phyloP scores from a whole-genome alignment of 805 yeast genomes.

The Yamadazyma scolyti region DNA sequence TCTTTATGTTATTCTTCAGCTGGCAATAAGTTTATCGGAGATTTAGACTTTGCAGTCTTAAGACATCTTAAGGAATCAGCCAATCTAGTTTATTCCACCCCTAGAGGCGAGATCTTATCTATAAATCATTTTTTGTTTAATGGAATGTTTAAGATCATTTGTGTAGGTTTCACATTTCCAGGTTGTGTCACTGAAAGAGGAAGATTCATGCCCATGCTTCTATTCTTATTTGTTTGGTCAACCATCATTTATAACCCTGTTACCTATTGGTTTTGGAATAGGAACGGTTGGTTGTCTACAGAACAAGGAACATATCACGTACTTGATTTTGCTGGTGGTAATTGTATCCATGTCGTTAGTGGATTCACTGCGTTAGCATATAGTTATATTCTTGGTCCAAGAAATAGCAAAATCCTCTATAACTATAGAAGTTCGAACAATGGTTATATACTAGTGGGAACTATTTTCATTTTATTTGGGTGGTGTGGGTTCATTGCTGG shows the following conservation, averaged over 20 bases:
- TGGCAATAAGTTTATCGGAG: constrained; percentile 31
- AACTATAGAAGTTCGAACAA: constrained; percentile 35
- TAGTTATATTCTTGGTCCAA: constrained; percentile 39
- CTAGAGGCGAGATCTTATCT: constrained; percentile 36
- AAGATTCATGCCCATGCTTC: constrained; percentile 36
- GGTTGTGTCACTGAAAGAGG: constrained; percentile 45
- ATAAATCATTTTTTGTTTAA: constrained; percentile 37
- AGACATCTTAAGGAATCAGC: constrained; percentile 20
- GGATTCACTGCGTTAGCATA: constrained; percentile 45
- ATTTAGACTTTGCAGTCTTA: constrained; percentile 26
- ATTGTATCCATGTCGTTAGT: constrained; percentile 41
- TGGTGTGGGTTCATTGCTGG: constrained; percentile 44
- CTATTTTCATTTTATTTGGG: constrained; percentile 29
- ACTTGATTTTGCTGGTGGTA: constrained; percentile 45
- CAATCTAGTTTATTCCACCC: constrained; percentile 22
- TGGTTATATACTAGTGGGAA: constrained; percentile 30
- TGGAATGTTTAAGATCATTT: constrained; percentile 34
- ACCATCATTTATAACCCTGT: constrained; percentile 39
- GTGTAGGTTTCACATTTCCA: constrained; percentile 40
- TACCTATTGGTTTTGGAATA: constrained; percentile 44
- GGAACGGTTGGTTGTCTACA: constrained; percentile 39
- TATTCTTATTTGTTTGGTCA: constrained; percentile 38
- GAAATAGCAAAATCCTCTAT: constrained; percentile 34
- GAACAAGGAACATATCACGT: constrained; percentile 32
- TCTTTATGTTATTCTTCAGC: constrained; percentile 38